Conservation (phyloP, 805 yeast genomes). For the Starmerella riodocensis region DNA sequence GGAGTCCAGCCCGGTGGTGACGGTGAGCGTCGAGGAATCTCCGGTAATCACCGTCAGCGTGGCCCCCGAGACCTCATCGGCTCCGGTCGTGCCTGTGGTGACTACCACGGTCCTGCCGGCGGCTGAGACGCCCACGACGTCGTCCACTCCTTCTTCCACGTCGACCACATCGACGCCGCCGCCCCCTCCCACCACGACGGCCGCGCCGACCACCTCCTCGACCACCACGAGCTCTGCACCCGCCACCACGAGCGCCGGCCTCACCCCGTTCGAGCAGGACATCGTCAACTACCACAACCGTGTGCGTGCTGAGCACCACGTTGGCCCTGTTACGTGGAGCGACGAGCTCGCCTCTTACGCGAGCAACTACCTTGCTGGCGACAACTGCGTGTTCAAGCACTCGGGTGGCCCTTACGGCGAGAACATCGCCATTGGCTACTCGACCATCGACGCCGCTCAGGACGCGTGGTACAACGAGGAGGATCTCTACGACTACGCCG, state of each 20-base stretch:
- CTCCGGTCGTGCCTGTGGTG: not conserved
- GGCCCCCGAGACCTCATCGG: not conserved
- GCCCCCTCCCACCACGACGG: constrained; percentile 16
- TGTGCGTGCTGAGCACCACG: constrained; percentile 42
- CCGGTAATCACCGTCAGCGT: not conserved
- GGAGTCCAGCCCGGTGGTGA: not conserved
- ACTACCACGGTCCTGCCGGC: not conserved
- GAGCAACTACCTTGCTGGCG: constrained; percentile 35
- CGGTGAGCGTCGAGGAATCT: not conserved
- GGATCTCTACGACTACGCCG: constrained; percentile 36
- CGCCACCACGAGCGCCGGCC: constrained; percentile 16
- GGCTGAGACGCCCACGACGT: not conserved
- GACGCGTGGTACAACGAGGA: constrained; percentile 68
- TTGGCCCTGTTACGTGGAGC: constrained; percentile 42
- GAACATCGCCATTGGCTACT: constrained; percentile 60
- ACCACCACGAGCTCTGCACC: constrained; percentile 16
- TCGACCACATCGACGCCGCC: constrained; percentile 16
- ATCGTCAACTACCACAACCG: constrained; percentile 51
- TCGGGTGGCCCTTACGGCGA: constrained; percentile 60
- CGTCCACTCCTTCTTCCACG: constrained; percentile 16
- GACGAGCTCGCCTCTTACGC: constrained; percentile 40
- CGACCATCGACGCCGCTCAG: constrained; percentile 39
- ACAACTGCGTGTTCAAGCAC: constrained; percentile 44
- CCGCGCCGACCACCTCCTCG: constrained; percentile 14
- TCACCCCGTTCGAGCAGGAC: constrained; percentile 15